Percentiles rank a stretch among this genome's conserved stretches.
Conservation (phyloP, 345 rosid genomes). For the Pistacia atlantica region DNA sequence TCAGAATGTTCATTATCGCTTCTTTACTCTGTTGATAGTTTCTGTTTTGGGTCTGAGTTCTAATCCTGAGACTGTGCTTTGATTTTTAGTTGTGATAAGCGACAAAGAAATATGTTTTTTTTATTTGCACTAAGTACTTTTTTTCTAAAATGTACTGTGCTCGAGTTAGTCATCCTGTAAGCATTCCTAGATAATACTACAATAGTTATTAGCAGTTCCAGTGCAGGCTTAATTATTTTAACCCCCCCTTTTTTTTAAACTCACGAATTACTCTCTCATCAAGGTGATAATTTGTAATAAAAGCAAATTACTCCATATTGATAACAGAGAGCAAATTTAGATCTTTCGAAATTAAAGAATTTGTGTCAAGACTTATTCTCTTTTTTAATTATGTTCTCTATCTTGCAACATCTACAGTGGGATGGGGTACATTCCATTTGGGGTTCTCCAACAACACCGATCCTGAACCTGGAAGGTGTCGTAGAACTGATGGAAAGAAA, state of each 20-base stretch:
- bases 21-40: too few species aligned
- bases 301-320: background rate
- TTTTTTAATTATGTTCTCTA: background rate
- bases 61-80: background rate
- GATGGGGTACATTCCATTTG: slow-evolving; percentile 81
- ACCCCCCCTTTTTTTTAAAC: background rate
- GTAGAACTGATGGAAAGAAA: slow-evolving; percentile 99
- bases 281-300: background rate
- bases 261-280: background rate
- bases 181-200: background rate
- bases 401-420: slow-evolving; percentile 38
- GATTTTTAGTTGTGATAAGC: background rate
- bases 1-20: background rate
- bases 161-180: background rate
- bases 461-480: slow-evolving; percentile 96
- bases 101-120: slow-evolving; percentile 5
- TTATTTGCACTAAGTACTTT: background rate
- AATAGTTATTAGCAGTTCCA: background rate
- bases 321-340: background rate
- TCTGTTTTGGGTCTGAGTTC: background rate
- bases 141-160: background rate
- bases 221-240: background rate
- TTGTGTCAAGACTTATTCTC: background rate
- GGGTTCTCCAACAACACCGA: slow-evolving; percentile 81
- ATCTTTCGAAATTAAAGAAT: background rate